These are phyloP conservation scores for Cystoisospora suis DNA, from an alignment of 169 alveolate species.

Conservation along the genomic window DNA sequence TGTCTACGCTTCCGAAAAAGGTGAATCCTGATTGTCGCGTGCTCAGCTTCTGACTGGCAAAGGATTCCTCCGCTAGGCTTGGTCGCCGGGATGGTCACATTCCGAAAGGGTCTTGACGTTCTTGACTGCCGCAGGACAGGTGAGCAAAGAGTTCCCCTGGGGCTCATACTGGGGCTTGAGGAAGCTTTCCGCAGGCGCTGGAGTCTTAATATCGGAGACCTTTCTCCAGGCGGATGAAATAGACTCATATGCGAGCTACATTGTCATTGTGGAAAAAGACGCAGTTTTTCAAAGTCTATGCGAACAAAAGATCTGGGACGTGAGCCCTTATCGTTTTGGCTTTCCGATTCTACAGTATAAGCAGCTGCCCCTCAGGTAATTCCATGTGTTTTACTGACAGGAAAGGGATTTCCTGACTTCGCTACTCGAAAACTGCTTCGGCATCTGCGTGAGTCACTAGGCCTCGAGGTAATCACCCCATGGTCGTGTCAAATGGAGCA, in stretches of 20 bases:
- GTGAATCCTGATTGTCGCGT: neutral
- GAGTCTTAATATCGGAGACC: constrained; percentile 45
- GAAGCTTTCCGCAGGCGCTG: neutral
- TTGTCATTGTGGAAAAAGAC: constrained; percentile 60
- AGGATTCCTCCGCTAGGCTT: constrained; percentile 3
- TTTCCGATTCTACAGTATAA: neutral
- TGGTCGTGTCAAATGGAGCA: neutral
- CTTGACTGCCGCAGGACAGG: constrained; percentile 20
- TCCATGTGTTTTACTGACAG: constrained; percentile 60
- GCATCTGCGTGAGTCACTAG: constrained; percentile 2
- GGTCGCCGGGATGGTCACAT: constrained; percentile 56
- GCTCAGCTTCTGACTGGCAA: neutral
- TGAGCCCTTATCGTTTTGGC: neutral
- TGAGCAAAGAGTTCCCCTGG: neutral
- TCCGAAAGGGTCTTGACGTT: neutral
- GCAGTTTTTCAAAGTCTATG: constrained; percentile 51
- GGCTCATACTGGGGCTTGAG: too few relatives aligned
- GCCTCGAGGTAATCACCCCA: neutral
- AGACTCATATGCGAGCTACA: constrained; percentile 36
- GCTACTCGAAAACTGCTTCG: constrained; percentile 31
- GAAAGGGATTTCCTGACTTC: constrained; percentile 61
- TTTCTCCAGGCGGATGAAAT: constrained; percentile 14
- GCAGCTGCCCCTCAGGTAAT: neutral
- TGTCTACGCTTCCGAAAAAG: constrained; percentile 60
- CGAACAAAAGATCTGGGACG: constrained; percentile 49